Base-by-base conservation (phyloP, 2,329 filamentous ascomycete species). In the Hypoxylon sp. region DNA sequence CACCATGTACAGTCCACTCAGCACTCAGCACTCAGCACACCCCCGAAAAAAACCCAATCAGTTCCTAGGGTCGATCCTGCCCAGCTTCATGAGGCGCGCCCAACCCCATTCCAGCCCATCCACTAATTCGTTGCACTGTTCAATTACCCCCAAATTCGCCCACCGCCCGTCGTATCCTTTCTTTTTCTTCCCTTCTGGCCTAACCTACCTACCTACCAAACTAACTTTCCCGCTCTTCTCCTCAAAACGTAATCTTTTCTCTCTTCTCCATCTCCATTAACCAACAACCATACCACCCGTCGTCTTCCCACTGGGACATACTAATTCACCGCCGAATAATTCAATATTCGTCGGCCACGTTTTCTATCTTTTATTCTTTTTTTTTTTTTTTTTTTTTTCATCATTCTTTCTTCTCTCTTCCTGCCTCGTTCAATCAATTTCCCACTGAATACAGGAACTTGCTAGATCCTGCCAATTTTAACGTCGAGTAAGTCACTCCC, bases 311-410 rank as follows among this genome's bases (percentile, higher is more conserved):
- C 37, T 40, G 34, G 47, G 55, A 41, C 55, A 47, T 58, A 35
- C 38, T 51, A 25, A 47, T 42, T 46, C 30, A 38, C 48, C 48
- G 51, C 30, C 47, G 44, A 58, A 55, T 55, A 53, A 42, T 52
- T 61, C 56, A 49, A 64, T 65, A 59, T 60, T 58, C 57, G 44
- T 59, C 59, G 51, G 55, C 47, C 44, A 55, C 52, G 51, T 60
- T 54, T 59, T 48, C 19, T 49, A 31, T 37, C 38, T 50, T 17
- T 25, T 42, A 35, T 50, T 41, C 37, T 44, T 26, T 11, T 37
- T 26, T 25, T 29, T 13, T 30, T 25, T 25, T 9, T 25, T 6
- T 9, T 25, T 37, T 40, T 11, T 51, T 49, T 46, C 11, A n/a
- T n/a, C n/a, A n/a, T n/a, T n/a, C 35, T 31, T 25, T 21, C 32